A percentile compares a stretch with the other conserved stretches of the same genome.
These are phyloP conservation scores for Actinomucor elegans DNA, from an alignment of 371 early-diverging fungal genomes.

Conservation along the genomic window DNA sequence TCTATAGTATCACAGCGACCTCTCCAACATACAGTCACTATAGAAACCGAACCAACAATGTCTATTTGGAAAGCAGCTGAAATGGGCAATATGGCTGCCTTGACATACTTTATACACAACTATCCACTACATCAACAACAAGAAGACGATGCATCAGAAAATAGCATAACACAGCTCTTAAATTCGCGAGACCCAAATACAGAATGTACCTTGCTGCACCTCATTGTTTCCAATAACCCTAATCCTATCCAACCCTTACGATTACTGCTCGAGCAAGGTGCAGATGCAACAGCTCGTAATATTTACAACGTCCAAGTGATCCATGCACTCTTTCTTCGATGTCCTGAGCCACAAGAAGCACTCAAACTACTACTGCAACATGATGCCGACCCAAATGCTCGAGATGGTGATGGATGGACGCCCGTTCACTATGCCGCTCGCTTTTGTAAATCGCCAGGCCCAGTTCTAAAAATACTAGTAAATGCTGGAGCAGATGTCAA, in stretches of 20 bases:
- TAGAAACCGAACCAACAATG: constrained; percentile 10
- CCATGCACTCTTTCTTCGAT: constrained; percentile 38
- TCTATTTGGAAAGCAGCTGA: constrained; percentile 34
- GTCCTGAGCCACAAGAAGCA: constrained; percentile 36
- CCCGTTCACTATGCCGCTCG: constrained; percentile 72
- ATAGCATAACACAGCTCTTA: constrained; percentile 23
- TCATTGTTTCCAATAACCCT: constrained; percentile 29
- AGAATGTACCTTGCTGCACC: constrained; percentile 47
- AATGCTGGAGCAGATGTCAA: constrained; percentile 53
- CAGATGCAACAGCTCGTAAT: constrained; percentile 46
- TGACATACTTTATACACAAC: constrained; percentile 12
- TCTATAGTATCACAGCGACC: constrained; percentile 2
- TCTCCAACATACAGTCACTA: not conserved
- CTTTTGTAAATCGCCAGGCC: constrained; percentile 41
- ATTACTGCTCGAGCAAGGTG: constrained; percentile 48
- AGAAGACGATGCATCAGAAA: constrained; percentile 7
- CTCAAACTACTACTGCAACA: constrained; percentile 25
- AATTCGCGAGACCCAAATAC: constrained; percentile 54
- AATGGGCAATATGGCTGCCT: constrained; percentile 11
- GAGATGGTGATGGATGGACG: constrained; percentile 76
- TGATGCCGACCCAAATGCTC: constrained; percentile 52
- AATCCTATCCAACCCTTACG: constrained; percentile 36
- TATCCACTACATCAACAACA: not conserved
- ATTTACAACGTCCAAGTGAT: constrained; percentile 38
- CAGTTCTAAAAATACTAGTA: constrained; percentile 23